These are phyloP conservation scores for Paraphoma chrysanthemicola DNA, from an alignment of 2,329 filamentous ascomycete genomes.

Conservation along the genomic window DNA sequence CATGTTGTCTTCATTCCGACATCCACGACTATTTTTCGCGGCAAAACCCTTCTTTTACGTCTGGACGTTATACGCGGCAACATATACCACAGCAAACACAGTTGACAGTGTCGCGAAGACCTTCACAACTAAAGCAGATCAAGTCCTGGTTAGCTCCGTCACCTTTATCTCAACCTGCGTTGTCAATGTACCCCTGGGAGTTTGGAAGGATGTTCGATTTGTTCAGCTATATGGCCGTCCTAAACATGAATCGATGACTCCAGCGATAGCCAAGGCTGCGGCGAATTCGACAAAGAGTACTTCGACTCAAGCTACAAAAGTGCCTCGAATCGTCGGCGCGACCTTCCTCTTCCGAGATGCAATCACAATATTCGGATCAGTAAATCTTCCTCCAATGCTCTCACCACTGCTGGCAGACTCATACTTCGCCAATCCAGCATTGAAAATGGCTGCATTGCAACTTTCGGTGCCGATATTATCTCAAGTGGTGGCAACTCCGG, in stretches of 20 bases:
- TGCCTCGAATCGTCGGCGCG: constrained; percentile 23
- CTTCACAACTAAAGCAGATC: constrained; percentile 14
- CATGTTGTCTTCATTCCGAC: constrained; percentile 26
- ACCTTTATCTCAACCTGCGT: constrained; percentile 34
- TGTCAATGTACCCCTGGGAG: constrained; percentile 34
- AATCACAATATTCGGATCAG: constrained; percentile 39
- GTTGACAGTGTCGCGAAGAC: constrained; percentile 26
- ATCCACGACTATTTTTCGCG: constrained; percentile 31
- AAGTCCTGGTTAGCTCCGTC: constrained; percentile 25
- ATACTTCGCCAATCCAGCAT: constrained; percentile 18
- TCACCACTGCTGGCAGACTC: constrained; percentile 23
- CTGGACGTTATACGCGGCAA: constrained; percentile 37
- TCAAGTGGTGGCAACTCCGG: constrained; percentile 34
- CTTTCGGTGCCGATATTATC: constrained; percentile 37
- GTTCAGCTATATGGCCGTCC: constrained; percentile 31
- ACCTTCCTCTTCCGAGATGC: constrained; percentile 39
- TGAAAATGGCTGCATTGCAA: constrained; percentile 30
- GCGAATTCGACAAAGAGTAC: neutral
- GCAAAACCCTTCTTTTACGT: constrained; percentile 37
- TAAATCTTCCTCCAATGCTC: constrained; percentile 35
- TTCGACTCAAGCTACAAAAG: constrained; percentile 8
- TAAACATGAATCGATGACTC: constrained; percentile 1
- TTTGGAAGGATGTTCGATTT: constrained; percentile 40
- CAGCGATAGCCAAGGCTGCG: neutral
- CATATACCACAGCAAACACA: constrained; percentile 35